Evolutionary conservation across 2,329 filamentous ascomycete species (phyloP), one percentile per base, ranked within the genome.

Genomic region (Colletotrichum higginsianum): DNA sequence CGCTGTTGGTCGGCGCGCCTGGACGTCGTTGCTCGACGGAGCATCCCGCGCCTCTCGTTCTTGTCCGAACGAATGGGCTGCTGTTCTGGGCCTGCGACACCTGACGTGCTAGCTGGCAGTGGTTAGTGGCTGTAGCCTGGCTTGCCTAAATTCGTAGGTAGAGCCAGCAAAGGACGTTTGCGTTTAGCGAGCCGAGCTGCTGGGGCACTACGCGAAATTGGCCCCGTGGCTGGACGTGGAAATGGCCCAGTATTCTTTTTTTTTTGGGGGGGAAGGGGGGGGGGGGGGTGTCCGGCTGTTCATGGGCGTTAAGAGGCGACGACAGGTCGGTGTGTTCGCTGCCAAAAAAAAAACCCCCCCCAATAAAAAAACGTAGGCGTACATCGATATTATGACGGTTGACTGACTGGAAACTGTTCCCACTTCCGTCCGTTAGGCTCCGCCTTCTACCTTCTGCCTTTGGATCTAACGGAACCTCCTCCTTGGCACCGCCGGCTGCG

Each of bases 401-500:
- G 53, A 5, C 16, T 42, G 21, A 15, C 50, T 23, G 30, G 30
- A 9, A 35, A 35, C 30, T 7, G 8, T 35, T 9, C 30, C 30
- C 30, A 35, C 8, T 18, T n/a, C 52, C 18, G 52, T 38, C 21
- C 11, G 18, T 56, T 9, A 35, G 30, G 18, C 26, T 21, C 52
- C 52, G 7, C 30, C 2, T 30, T n/a, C n/a, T 12, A 18, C 12
- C 46, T 46, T 52, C 46, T 63, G 56, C 30, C 46, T 40, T 52
- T 46, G 58, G 56, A 46, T 66, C 58, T n/a, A 40, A 71, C 58
- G 46, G 57, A 68, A 62, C 44, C 40, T 67, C 35, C 61, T 30
- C 8, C 68, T 71, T 71, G 65, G 68, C 68, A 44, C 16, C 56
- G 35, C 58, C 50, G 44, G 46, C 65, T 71, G 68, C 65, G 68